Conservation (phyloP, 2,329 filamentous ascomycete species). For the Graphilbum ipis-grandicollis region DNA sequence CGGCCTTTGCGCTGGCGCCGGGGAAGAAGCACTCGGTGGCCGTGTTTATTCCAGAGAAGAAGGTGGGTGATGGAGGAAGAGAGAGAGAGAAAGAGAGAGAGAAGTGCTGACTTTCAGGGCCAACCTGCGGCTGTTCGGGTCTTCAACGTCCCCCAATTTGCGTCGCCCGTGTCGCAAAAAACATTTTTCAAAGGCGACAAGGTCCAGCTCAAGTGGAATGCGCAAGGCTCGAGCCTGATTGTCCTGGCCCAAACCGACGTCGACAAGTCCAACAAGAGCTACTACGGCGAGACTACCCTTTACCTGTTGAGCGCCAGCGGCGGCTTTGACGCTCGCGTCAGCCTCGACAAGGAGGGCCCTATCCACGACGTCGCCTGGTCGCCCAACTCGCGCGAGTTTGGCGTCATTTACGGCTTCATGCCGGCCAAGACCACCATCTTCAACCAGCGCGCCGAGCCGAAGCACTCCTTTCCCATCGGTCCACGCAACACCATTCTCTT, state of each 20-base stretch:
- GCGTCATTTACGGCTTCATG: slow-evolving; percentile 96
- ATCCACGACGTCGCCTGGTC: slow-evolving; percentile 97
- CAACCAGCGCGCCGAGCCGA: slow-evolving; percentile 68
- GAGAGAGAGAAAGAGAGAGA: background rate
- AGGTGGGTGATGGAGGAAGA: no score
- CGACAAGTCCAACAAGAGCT: slow-evolving; percentile 96
- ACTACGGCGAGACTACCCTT: slow-evolving; percentile 95
- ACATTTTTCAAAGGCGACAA: slow-evolving; percentile 99
- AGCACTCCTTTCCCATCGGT: slow-evolving; percentile 69
- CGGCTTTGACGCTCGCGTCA: slow-evolving; percentile 79
- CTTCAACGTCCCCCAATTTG: slow-evolving; percentile 82
- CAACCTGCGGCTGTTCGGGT: slow-evolving; percentile 89
- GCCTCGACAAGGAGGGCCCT: slow-evolving; percentile 89
- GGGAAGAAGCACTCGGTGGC: slow-evolving; percentile 84
- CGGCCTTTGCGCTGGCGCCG: slow-evolving; percentile 77
- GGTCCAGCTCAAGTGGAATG: slow-evolving; percentile 97
- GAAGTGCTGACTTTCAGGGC: slow-evolving; percentile 37
- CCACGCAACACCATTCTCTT: slow-evolving; percentile 93
- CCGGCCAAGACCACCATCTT: slow-evolving; percentile 98
- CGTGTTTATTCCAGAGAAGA: slow-evolving; percentile 88
- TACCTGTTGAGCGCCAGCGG: slow-evolving; percentile 88
- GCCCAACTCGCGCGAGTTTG: slow-evolving; percentile 92
- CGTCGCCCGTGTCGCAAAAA: slow-evolving; percentile 76
- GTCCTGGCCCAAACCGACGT: slow-evolving; percentile 96
- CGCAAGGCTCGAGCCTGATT: slow-evolving; percentile 74